These are phyloP conservation scores for Ustilago xerochloae DNA, from an alignment of 1,284 basidiomycete species.

Conservation along the genomic window DNA sequence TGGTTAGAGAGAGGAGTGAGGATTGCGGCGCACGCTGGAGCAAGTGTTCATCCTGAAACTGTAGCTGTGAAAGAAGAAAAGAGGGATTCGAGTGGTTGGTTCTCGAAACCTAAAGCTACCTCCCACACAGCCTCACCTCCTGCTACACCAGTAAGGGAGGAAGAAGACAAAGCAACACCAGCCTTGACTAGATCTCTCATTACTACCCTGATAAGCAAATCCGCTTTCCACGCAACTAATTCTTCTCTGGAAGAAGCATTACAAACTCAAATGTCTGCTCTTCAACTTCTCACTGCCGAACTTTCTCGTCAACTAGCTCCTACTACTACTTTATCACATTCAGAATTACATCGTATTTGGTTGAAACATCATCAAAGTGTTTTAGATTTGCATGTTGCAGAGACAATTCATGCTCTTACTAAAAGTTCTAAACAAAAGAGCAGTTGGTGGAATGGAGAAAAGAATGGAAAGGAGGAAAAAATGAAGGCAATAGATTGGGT, in stretches of 20 bases:
- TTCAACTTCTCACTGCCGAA: slow-evolving; percentile 44
- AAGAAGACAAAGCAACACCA: slow-evolving; percentile 18
- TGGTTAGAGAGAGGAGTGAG: slow-evolving; percentile 50
- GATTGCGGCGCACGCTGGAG: slow-evolving; percentile 37
- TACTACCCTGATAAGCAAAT: slow-evolving; percentile 50
- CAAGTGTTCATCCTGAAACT: slow-evolving; percentile 1
- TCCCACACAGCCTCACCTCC: neutral
- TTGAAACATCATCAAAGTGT: slow-evolving; percentile 49
- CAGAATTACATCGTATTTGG: slow-evolving; percentile 51
- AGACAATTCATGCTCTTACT: slow-evolving; percentile 58
- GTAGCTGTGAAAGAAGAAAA: neutral
- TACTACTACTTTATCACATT: neutral
- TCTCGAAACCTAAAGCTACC: slow-evolving; percentile 2
- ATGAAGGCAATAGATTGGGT: slow-evolving; percentile 16
- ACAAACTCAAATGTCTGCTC: slow-evolving; percentile 50
- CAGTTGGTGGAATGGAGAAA: too few relatives aligned
- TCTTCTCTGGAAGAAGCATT: slow-evolving; percentile 41
- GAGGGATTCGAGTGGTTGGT: slow-evolving; percentile 12
- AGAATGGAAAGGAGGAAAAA: neutral
- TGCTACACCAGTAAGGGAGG: neutral
- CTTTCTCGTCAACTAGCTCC: slow-evolving; percentile 9
- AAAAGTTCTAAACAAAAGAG: neutral
- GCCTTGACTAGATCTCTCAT: slow-evolving; percentile 47
- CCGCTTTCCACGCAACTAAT: slow-evolving; percentile 43
- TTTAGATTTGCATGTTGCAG: slow-evolving; percentile 55